These are phyloP conservation scores for Carex parvula DNA, from an alignment of 176 grass and related monocot species.

Conservation along the genomic window DNA sequence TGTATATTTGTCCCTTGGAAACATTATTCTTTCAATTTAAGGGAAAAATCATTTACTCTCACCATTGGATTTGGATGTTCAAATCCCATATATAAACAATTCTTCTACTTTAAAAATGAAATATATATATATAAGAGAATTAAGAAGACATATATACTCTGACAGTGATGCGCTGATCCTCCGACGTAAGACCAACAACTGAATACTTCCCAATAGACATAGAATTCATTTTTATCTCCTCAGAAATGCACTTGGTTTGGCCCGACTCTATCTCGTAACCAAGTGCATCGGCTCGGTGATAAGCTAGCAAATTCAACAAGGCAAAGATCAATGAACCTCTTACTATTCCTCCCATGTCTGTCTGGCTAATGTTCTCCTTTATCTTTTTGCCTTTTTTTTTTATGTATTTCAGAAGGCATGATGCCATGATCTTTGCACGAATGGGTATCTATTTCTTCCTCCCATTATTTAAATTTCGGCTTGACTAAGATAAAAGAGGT, in stretches of 20 bases:
- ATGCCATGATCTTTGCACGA: conserved; percentile 16
- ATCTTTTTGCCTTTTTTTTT: not conserved
- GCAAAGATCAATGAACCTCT: not conserved
- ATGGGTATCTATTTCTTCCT: not conserved
- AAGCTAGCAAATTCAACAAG: conserved; percentile 6
- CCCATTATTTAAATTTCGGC: not conserved
- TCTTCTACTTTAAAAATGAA: not conserved
- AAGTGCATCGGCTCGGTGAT: conserved; percentile 17
- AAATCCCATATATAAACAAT: not conserved
- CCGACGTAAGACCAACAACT: conserved; percentile 38
- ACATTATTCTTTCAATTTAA: no score
- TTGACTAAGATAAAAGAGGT: not conserved
- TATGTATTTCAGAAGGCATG: not conserved
- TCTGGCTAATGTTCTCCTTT: not conserved
- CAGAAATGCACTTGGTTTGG: conserved; percentile 71
- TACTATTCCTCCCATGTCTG: not conserved
- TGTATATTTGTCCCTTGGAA: no score
- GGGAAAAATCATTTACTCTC: no score
- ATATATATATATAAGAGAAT: not conserved
- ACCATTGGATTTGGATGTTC: no score
- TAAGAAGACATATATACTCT: conserved; percentile 21
- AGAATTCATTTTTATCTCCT: conserved; percentile 57
- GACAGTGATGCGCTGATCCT: conserved; percentile 46
- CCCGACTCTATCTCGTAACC: conserved; percentile 46
- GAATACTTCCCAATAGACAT: conserved; percentile 68